A percentile compares a stretch with the other conserved stretches of the same genome.
Conservation (phyloP, 352 stramenopile species). For the Phytophthora fragariaefolia region DNA sequence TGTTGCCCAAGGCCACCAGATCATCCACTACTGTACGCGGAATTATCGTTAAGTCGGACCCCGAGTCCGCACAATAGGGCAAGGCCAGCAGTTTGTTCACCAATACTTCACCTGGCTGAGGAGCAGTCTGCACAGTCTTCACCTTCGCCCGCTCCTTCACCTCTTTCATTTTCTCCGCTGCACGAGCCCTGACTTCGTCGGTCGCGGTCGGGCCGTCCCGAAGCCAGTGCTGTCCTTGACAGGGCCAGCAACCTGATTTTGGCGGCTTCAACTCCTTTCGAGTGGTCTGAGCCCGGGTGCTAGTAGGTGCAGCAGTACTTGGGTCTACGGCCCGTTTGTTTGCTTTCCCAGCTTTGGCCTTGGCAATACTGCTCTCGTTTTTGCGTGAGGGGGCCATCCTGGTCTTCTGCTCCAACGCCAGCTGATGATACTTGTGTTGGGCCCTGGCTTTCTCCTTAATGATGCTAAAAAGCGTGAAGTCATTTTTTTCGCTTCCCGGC, state of each 20-base stretch:
- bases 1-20: background rate
- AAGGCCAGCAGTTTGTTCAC: constrained; percentile 5
- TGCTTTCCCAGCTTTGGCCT: too few species aligned
- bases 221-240: constrained; percentile 4
- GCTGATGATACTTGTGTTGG: constrained; percentile 14
- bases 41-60: too few species aligned
- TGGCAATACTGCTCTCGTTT: too few species aligned
- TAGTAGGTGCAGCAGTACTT: background rate
- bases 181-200: constrained; percentile 5
- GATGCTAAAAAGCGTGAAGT: constrained; percentile 13
- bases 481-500: constrained; percentile 14
- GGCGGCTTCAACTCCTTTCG: background rate
- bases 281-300: background rate
- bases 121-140: constrained; percentile 1
- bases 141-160: background rate
- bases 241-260: constrained; percentile 11
- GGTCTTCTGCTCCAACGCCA: constrained; percentile 4
- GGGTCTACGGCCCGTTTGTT: background rate
- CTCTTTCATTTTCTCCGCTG: constrained; percentile 8
- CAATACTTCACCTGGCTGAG: constrained; percentile 1
- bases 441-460: constrained; percentile 21
- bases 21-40: too few species aligned
- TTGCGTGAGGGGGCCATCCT: constrained; percentile 7
- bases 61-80: too few species aligned
- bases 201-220: constrained; percentile 7